Evolutionary conservation across 768 basidiomycete species (phyloP), one percentile per base, ranked within the genome.

Genomic region (Lepiota subincarnata): DNA sequence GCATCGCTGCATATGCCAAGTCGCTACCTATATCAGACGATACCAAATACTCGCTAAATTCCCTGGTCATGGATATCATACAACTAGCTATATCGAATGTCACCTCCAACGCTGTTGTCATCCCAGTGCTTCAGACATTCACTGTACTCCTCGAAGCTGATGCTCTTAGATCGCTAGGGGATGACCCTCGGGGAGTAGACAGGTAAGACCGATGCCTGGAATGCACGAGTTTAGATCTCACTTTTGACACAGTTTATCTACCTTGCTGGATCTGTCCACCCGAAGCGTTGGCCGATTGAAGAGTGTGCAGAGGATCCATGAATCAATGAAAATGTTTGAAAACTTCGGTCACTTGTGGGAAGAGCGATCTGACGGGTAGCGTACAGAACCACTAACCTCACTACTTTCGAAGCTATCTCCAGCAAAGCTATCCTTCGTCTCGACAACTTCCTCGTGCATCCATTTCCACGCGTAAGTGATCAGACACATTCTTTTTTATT

Each of bases 261-360:
- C 68, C 12, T 64, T 92, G 50, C 68, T 89, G 26, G 62, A 73
- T 10, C 68, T 92, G 45, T 75, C 79, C 24, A 77, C 81, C 14
- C 82, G 73, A 62, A 86, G 87, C 64, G 74, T 89, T 8, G 69
- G 74, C 13, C 81, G 80, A 24, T 67, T 94, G 51, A 97, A 93
- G 71, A 96, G 83, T 57, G 70, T 91, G n/a, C 87, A 87, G 59
- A 72, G 96, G 50, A 84, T 97, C 19, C 76, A 79, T 10, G 83
- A 86, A 55, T 83, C 85, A 3, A 91, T 92, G 89, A 89, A 86
- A 67, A 81, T 90, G 96, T 96, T 61, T 57, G 77, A 71, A 50
- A 14, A 59, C 59, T 14, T 57, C 44, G 40, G 5, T 44, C 38
- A 35, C 36, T 56, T 4, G 16, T 47, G 37, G 43, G 16, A 50